Conservation (phyloP, 208 protist genomes). For the Leishmania major region DNA sequence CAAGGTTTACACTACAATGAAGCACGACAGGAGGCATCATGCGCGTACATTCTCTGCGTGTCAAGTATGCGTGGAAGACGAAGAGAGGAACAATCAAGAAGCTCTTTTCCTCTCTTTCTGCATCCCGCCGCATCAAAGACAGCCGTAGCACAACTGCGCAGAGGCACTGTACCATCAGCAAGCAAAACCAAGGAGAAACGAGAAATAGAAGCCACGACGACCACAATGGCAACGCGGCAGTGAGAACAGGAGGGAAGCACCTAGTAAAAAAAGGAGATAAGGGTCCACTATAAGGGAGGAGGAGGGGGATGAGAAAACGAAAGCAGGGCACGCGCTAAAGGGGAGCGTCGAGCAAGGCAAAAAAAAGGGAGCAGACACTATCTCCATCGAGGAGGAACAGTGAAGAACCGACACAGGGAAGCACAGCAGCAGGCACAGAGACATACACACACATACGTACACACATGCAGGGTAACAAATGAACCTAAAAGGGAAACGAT, state of each 20-base stretch:
- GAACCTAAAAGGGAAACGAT: constrained; percentile 4
- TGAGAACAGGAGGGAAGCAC: neutral
- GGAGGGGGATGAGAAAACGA: neutral
- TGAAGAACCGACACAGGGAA: neutral
- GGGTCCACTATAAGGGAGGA: neutral
- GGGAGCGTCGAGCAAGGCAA: neutral
- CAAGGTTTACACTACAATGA: constrained; percentile 8
- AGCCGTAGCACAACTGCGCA: neutral
- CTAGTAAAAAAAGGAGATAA: neutral
- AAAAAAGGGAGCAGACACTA: neutral
- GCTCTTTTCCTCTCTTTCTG: neutral
- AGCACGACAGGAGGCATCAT: neutral
- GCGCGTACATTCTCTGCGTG: neutral
- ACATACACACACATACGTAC: neutral
- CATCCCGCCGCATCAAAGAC: neutral
- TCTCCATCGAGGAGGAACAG: neutral
- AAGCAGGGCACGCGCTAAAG: neutral
- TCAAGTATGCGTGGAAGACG: too few relatives aligned
- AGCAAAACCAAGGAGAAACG: neutral
- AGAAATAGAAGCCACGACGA: constrained; percentile 1
- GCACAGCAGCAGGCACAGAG: neutral
- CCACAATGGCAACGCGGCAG: neutral
- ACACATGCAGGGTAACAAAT: neutral
- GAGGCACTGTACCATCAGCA: neutral
- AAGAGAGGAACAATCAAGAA: neutral